These are phyloP conservation scores for Candida sp. DNA, from an alignment of 1,139 yeast genomes.

Conservation along the genomic window DNA sequence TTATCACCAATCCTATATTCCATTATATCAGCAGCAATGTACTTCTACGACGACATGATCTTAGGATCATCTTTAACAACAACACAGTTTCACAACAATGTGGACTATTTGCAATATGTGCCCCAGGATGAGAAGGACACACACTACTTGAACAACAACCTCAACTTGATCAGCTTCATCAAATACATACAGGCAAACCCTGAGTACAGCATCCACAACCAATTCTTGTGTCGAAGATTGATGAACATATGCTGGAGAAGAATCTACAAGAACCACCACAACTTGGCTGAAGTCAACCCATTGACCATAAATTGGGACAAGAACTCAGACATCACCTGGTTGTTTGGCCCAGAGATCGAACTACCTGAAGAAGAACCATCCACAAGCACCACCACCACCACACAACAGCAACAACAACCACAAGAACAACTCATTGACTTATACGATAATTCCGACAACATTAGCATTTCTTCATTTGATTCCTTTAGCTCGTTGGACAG, in stretches of 20 bases:
- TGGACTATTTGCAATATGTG: slow-evolving; percentile 34
- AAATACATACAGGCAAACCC: slow-evolving; percentile 23
- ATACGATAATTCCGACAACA: slow-evolving; percentile 1
- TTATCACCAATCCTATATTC: background rate
- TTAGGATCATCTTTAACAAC: slow-evolving; percentile 14
- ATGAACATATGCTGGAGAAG: slow-evolving; percentile 49
- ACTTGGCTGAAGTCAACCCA: slow-evolving; percentile 36
- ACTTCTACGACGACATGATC: slow-evolving; percentile 23
- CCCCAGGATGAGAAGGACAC: slow-evolving; percentile 8
- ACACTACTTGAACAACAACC: slow-evolving; percentile 19
- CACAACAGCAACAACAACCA: background rate
- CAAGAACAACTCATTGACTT: slow-evolving; percentile 1
- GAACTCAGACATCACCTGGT: slow-evolving; percentile 48
- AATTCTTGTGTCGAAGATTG: slow-evolving; percentile 26
- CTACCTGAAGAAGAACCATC: slow-evolving; percentile 8
- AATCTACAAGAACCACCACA: slow-evolving; percentile 35
- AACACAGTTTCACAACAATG: slow-evolving; percentile 27
- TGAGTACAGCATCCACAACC: slow-evolving; percentile 13
- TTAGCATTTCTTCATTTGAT: slow-evolving; percentile 8
- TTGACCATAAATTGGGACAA: slow-evolving; percentile 48
- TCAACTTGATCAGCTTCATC: slow-evolving; percentile 29
- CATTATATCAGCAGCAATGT: slow-evolving; percentile 4
- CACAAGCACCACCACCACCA: background rate
- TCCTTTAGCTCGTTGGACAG: slow-evolving; percentile 3
- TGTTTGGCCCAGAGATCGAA: slow-evolving; percentile 45